Percentiles rank a stretch among this genome's conserved stretches.
Evolutionary conservation across 495 filamentous ascomycete genomes (phyloP).

Genomic region (Penicillium samsonianum): DNA sequence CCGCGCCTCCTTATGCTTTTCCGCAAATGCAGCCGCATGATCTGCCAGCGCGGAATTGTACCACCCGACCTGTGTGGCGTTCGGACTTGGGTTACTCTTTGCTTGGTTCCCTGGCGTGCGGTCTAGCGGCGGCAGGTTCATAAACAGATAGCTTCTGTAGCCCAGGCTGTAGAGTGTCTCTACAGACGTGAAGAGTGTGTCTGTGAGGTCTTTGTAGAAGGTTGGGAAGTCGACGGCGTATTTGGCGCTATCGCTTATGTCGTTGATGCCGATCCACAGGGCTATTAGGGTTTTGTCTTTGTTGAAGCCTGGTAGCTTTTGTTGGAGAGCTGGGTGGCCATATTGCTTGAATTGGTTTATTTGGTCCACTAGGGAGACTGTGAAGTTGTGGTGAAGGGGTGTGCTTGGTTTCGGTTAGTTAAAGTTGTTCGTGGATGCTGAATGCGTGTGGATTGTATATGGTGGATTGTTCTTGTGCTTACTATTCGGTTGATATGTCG

Average conservation of each 20-base stretch:
- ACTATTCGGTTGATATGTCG: slow-evolving; percentile 47
- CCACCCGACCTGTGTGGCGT: slow-evolving; percentile 46
- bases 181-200: slow-evolving; percentile 42
- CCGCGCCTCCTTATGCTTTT: slow-evolving; percentile 30
- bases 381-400: slow-evolving; percentile 52
- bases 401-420: slow-evolving; percentile 27
- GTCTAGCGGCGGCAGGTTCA: slow-evolving; percentile 55
- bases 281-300: slow-evolving; percentile 36
- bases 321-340: slow-evolving; percentile 30
- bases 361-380: slow-evolving; percentile 47
- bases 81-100: slow-evolving; percentile 39
- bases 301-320: slow-evolving; percentile 21
- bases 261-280: slow-evolving; percentile 51
- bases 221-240: slow-evolving; percentile 40
- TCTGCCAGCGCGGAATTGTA: slow-evolving; percentile 39
- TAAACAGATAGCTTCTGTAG: slow-evolving; percentile 49
- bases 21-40: slow-evolving; percentile 27
- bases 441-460: not conserved
- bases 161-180: slow-evolving; percentile 42
- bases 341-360: slow-evolving; percentile 38
- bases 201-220: slow-evolving; percentile 41
- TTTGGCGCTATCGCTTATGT: slow-evolving; percentile 42
- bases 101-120: slow-evolving; percentile 42
- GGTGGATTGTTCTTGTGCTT: slow-evolving; percentile 3
- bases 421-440: not conserved